phyloP scores from a whole-genome alignment of 495 filamentous ascomycete species.

The Ramalina peruviana region DNA sequence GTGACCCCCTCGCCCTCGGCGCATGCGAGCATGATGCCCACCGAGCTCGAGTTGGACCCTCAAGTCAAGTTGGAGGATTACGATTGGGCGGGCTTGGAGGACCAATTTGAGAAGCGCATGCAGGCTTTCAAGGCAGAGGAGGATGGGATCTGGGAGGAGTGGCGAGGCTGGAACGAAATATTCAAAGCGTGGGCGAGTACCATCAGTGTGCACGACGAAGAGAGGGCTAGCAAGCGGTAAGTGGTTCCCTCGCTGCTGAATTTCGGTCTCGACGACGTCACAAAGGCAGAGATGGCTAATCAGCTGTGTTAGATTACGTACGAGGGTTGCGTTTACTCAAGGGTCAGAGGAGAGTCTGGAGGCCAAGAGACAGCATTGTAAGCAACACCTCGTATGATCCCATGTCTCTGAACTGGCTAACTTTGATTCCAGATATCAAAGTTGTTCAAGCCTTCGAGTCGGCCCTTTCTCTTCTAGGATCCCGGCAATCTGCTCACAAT shows the following conservation, averaged over 20 bases:
- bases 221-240: slow-evolving; percentile 5
- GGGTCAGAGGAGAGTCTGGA: slow-evolving; percentile 8
- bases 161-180: slow-evolving; percentile 11
- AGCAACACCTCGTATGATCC: neutral
- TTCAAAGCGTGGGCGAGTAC: slow-evolving; percentile 13
- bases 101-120: slow-evolving; percentile 11
- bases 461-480: slow-evolving; percentile 7
- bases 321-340: slow-evolving; percentile 9
- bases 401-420: neutral
- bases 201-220: slow-evolving; percentile 12
- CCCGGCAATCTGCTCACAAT: slow-evolving; percentile 2
- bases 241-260: neutral
- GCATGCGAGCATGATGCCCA: neutral
- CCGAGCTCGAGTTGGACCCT: slow-evolving; percentile 8
- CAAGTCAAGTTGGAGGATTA: slow-evolving; percentile 11
- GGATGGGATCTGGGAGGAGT: slow-evolving; percentile 13
- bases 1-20: neutral
- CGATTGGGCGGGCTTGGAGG: slow-evolving; percentile 8
- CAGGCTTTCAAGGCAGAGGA: slow-evolving; percentile 8
- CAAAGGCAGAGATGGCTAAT: neutral
- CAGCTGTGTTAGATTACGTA: neutral
- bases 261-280: too few species aligned
- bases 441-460: slow-evolving; percentile 14
- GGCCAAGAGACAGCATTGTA: slow-evolving; percentile 12
- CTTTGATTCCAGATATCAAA: slow-evolving; percentile 8